These are phyloP conservation scores for Ganoderma resinaceum DNA, from an alignment of 1,284 basidiomycete genomes.

Conservation along the genomic window DNA sequence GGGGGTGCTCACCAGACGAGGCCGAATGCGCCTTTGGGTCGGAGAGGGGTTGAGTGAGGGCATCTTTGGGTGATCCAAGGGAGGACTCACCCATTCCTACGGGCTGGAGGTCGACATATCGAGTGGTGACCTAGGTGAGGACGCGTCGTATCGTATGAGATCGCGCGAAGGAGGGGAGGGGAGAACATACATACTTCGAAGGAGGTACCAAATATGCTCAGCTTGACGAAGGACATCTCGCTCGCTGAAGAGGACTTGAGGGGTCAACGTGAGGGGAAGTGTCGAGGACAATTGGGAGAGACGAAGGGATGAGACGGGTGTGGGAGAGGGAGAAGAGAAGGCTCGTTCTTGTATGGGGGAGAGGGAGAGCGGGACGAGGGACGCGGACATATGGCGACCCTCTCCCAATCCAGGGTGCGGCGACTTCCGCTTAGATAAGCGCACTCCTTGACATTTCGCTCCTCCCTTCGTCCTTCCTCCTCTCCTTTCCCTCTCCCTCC, in stretches of 20 bases:
- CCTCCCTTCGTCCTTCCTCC: background rate
- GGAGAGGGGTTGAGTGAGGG: slow-evolving; percentile 24
- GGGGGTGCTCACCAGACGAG: slow-evolving; percentile 83
- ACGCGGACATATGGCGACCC: background rate
- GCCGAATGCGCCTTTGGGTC: slow-evolving; percentile 83
- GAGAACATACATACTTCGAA: slow-evolving; percentile 80
- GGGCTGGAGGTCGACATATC: slow-evolving; percentile 99
- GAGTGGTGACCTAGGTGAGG: slow-evolving; percentile 85
- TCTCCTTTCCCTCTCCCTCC: background rate
- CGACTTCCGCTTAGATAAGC: slow-evolving; percentile 28
- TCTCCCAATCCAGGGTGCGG: slow-evolving; percentile 2
- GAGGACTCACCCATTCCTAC: slow-evolving; percentile 92
- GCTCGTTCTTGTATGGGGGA: background rate
- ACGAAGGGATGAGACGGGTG: slow-evolving; percentile 4
- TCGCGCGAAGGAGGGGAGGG: slow-evolving; percentile 13
- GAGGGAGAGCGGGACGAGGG: slow-evolving; percentile 3
- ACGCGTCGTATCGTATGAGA: slow-evolving; percentile 3
- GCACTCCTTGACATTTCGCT: background rate
- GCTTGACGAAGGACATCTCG: slow-evolving; percentile 94
- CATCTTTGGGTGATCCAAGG: slow-evolving; percentile 28
- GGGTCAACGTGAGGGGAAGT: background rate
- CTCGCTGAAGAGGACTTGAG: slow-evolving; percentile 4
- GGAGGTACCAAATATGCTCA: slow-evolving; percentile 97
- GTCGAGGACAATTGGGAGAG: slow-evolving; percentile 8
- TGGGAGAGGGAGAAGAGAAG: slow-evolving; percentile 5